phyloP scores from a whole-genome alignment of 73 alveolate genomes.

The Symbiodinium natans region DNA sequence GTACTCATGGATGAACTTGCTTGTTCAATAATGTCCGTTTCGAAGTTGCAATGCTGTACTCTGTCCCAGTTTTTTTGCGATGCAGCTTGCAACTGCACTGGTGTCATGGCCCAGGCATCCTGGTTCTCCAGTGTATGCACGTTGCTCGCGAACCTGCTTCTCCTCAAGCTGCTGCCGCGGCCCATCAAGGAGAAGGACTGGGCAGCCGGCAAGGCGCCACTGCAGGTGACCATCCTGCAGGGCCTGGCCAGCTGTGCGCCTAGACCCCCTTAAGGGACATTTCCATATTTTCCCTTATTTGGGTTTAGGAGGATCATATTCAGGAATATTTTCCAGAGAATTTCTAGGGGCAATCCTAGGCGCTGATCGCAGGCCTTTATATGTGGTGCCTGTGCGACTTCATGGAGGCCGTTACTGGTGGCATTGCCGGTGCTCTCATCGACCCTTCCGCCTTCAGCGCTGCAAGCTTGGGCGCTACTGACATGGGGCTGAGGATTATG shows the following conservation, averaged over 20 bases:
- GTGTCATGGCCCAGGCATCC: no score
- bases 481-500: background rate
- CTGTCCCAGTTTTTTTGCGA: no score
- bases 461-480: slow-evolving; percentile 38
- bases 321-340: no score
- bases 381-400: slow-evolving; percentile 35
- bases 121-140: slow-evolving; percentile 69
- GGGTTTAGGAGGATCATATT: no score
- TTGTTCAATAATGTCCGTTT: no score
- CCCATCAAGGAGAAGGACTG: background rate
- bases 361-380: background rate
- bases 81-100: no score
- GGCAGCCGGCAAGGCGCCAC: slow-evolving; percentile 3
- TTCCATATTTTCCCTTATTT: no score
- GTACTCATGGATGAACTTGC: no score
- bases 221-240: slow-evolving; percentile 1
- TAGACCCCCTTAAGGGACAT: no score
- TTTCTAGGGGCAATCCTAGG: no score
- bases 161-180: slow-evolving; percentile 33
- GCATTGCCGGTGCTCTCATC: slow-evolving; percentile 65
- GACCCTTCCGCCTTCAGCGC: slow-evolving; percentile 50
- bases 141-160: slow-evolving; percentile 42
- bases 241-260: background rate
- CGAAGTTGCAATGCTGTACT: no score
- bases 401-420: slow-evolving; percentile 82